Evolutionary conservation across 805 yeast species (phyloP), one percentile per base, ranked within the genome.

Genomic region (Schwanniomyces sp.): DNA sequence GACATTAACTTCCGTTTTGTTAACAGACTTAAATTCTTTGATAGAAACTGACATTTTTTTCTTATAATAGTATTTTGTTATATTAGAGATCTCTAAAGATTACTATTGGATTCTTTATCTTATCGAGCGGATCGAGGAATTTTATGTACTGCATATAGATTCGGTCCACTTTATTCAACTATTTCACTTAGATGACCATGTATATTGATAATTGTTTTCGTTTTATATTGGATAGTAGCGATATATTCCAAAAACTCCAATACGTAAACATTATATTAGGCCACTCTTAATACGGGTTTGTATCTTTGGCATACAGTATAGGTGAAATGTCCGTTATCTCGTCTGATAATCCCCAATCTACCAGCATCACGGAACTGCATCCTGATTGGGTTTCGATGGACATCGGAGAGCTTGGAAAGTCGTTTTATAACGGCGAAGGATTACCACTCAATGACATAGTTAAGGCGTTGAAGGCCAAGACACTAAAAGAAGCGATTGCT

Each of bases 361-460:
- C 14, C 6, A 24, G 6, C 30, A 26, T 50, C 16, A 41, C 41
- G 44, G 51, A 41, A 44, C 56, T 52, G 51, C 62, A 61, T 43
- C 69, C 66, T 2, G 81, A 75, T 44, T 79, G 84, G 84, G 80
- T 76, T 25, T 70, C 76, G 36, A 76, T 79, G 77, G 80, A 76
- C 44, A 56, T 75, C 17, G 71, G 65, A 24, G 75, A 72, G 39
- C 61, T 78, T 45, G 78, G 79, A 8, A 69, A 66, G 46, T 76
- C 82, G 12, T 64, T 78, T 41, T 78, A 75, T 55, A 70, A 68
- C 42, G 48, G 52, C 21, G 72, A 66, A 14, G 76, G 70, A 36
- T 56, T 57, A 26, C 81, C 81, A 3, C 53, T 75, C 30, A 66
- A 68, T 16, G 72, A 70, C 12, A 74, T 73, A 41, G 60, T 66